Conservation (phyloP, 2,329 filamentous ascomycete species). For the Corinectria fuckeliana region DNA sequence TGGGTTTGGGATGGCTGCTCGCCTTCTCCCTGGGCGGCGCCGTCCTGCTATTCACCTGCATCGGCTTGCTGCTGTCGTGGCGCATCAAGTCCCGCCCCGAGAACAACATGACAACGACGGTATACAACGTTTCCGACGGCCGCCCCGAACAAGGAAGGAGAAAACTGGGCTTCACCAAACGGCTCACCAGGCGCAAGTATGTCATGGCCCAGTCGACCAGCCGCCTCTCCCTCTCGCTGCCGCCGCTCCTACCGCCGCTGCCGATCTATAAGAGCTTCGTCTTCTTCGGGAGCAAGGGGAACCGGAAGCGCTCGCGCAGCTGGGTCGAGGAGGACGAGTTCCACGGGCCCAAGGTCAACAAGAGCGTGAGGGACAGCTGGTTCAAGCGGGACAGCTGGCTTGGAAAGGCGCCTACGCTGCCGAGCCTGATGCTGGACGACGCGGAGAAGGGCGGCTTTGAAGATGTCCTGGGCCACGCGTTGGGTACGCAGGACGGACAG, state of each 20-base stretch:
- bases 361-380: constrained; percentile 37
- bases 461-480: constrained; percentile 20
- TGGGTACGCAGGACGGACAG: constrained; percentile 27
- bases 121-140: constrained; percentile 41
- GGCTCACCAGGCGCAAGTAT: constrained; percentile 42
- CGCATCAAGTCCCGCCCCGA: constrained; percentile 35
- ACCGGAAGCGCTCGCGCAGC: constrained; percentile 38
- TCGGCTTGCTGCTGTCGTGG: constrained; percentile 53
- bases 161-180: constrained; percentile 32
- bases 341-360: constrained; percentile 53
- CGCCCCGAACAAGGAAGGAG: constrained; percentile 14
- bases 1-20: constrained; percentile 49
- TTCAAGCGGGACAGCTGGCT: constrained; percentile 45
- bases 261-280: constrained; percentile 42
- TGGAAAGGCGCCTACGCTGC: constrained; percentile 46
- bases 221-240: constrained; percentile 39
- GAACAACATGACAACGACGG: constrained; percentile 28
- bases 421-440: constrained; percentile 38
- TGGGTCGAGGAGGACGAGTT: constrained; percentile 60
- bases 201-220: constrained; percentile 36
- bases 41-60: constrained; percentile 49
- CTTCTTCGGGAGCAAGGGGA: constrained; percentile 40
- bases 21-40: constrained; percentile 57
- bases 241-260: constrained; percentile 43
- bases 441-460: constrained; percentile 30